Evolutionary conservation across 2,329 filamentous ascomycete species (phyloP), one percentile per base, ranked within the genome.

Genomic region (Pseudogymnoascus sp.): DNA sequence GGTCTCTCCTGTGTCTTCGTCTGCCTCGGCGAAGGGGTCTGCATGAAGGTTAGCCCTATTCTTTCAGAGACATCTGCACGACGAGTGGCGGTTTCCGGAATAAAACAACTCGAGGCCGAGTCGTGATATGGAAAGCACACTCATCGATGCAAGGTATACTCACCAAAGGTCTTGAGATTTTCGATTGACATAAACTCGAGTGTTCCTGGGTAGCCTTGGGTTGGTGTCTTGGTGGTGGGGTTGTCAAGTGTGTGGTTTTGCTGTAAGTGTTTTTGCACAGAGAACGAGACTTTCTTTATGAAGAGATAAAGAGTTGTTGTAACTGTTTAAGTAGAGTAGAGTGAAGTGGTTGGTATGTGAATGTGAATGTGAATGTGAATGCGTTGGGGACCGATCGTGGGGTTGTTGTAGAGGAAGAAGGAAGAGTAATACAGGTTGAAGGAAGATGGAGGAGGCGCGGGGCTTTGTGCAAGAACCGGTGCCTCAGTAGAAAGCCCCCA

Each of bases 21-120:
- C 95, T 87, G 93, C 95, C 91, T 97, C 95, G 89, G 95, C 95
- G 91, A 99, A 99, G 89, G 95, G 95, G 89, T 99, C 95, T 97
- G 76, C 72, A 61, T 51, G 14, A 64, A 54, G 63, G 65, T 70
- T 68, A 67, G 70, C 66, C 59, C 45, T 62, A 34, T 29, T 26
- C n/a, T 29, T 60, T 62, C 16, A 18, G 11, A 47, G 47, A 65
- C 47, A 64, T 31, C 26, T 65, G 62, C 54, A 65, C 67, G 67
- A 66, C 67, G 57, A n/a, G 40, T 62, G 63, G 21, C 62, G 40
- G 36, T 62, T 51, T 51, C 23, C n/a, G 11, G 10, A 12, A 26
- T 29, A 51, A 51, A 29, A 51, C 45, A 51, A 51, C 45, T 51
- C 45, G 23, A 51, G 4, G 23, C 4, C 18, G 29, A 37, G 39